These are phyloP conservation scores for Colletotrichum graminicola DNA, from an alignment of 2,329 filamentous ascomycete genomes.

Conservation along the genomic window DNA sequence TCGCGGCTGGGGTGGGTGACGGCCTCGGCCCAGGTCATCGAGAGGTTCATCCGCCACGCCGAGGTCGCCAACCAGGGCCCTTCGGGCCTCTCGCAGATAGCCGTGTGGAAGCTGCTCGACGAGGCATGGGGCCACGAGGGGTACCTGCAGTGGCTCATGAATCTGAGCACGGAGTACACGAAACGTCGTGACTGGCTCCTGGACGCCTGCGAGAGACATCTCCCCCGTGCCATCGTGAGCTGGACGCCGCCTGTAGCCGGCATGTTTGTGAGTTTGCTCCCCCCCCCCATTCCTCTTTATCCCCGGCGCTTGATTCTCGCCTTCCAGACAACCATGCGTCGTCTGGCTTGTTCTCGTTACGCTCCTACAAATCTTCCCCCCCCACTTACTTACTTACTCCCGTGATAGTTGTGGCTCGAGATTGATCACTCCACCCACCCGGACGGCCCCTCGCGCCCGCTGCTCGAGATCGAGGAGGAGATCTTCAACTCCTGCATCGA, in stretches of 20 bases:
- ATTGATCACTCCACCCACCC: conserved; percentile 78
- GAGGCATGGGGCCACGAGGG: conserved; percentile 94
- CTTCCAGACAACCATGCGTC: conserved; percentile 1
- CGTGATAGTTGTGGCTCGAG: conserved; percentile 75
- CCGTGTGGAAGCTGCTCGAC: conserved; percentile 90
- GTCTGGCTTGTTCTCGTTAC: background rate
- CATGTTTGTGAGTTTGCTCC: conserved; percentile 85
- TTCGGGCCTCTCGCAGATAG: conserved; percentile 84
- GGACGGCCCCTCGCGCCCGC: conserved; percentile 61
- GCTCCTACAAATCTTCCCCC: background rate
- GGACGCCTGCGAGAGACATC: conserved; percentile 80
- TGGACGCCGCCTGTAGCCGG: conserved; percentile 87
- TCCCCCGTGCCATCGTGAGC: conserved; percentile 79
- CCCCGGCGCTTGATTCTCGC: conserved; percentile 6
- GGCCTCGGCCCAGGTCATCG: conserved; percentile 84
- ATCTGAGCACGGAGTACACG: conserved; percentile 85
- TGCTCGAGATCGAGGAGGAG: conserved; percentile 82
- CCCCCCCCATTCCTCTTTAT: conserved; percentile 14
- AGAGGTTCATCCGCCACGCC: conserved; percentile 84
- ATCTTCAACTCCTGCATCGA: conserved; percentile 85
- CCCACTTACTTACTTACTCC: background rate
- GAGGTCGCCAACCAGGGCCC: conserved; percentile 90
- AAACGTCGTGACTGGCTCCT: conserved; percentile 81
- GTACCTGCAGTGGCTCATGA: conserved; percentile 90
- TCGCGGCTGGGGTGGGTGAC: conserved; percentile 90